Base-by-base conservation (phyloP, 371 early-diverging fungal species). In the Vairimorpha apis region DNA sequence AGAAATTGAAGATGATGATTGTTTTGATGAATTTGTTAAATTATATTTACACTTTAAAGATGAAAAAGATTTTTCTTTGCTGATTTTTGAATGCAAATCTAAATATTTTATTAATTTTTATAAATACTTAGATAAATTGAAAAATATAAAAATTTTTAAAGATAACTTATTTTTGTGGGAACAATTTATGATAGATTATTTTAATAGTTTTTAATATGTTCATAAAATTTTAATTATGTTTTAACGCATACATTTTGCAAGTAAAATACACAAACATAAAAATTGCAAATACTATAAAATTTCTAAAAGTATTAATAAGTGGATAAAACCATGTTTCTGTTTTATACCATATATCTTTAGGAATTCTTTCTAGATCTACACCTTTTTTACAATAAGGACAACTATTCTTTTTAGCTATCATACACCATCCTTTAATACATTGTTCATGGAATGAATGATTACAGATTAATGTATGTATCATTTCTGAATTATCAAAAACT, bases 391-490 rank as follows among this genome's bases (percentile, higher is more conserved):
- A 93, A 77, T 90, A 92, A n/a, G 93, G 93, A 79, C 95, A 95
- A 63, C 86, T 87, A 56, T 90, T 90, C 76, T 91, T 92, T 76
- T 93, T 93, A 43, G 92, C 92, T 65, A 95, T 87, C 63, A 93
- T 84, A 60, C 88, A 88, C 93, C 93, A 93, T 43, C 92, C 93
- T 70, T 91, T 88, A 65, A 93, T 91, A 82, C 93, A 95, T 45
- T 87, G 86, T 76, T 89, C 89, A 79, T 95, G 95, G 71, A 79
- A 83, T 13, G 76, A 68, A 66, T 83, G 83, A 0, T 64, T 70
- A 76, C 85, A 85, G 12, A n/a, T 64, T 5, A 82, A 70, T 2
- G 81, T 79, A 38, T 74, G 59, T 33, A 65, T 74, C 43, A 49
- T 75, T 8, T 72, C 65, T 2, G 16, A 43, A 29, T 70, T 53